phyloP scores from a whole-genome alignment of 805 yeast species.

The Candida multigemmis region DNA sequence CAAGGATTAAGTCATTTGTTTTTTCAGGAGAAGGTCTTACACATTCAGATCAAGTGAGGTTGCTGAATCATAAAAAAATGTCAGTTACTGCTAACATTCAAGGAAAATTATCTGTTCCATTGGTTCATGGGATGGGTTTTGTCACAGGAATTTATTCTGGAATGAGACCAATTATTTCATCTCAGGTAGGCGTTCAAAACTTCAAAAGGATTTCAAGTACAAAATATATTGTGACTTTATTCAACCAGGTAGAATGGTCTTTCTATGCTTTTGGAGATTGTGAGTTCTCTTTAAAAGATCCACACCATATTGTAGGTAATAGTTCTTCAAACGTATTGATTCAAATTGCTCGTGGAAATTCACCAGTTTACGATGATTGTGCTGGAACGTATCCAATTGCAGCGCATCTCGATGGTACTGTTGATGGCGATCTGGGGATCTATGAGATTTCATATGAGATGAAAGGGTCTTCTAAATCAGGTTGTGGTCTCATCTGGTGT shows the following conservation, averaged over 20 bases:
- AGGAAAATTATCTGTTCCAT: conserved; percentile 33
- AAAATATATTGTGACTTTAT: conserved; percentile 46
- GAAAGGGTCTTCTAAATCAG: conserved; percentile 15
- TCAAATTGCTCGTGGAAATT: conserved; percentile 50
- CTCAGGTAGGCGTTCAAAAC: conserved; percentile 56
- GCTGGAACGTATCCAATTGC: conserved; percentile 22
- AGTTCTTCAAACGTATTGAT: conserved; percentile 36
- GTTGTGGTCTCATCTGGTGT: conserved; percentile 35
- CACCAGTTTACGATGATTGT: conserved; percentile 18
- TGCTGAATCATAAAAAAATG: conserved; percentile 19
- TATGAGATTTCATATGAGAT: conserved; percentile 21
- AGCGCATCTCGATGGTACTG: conserved; percentile 9
- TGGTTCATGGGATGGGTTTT: conserved; percentile 73
- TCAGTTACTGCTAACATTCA: conserved; percentile 14
- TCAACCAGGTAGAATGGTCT: conserved; percentile 57
- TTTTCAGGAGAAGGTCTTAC: conserved; percentile 20
- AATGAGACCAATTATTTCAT: conserved; percentile 42
- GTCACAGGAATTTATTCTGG: conserved; percentile 55
- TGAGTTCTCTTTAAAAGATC: conserved; percentile 19
- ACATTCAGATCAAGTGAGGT: conserved; percentile 8
- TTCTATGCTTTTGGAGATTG: conserved; percentile 41
- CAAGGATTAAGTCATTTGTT: conserved; percentile 52
- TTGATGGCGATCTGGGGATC: conserved; percentile 11
- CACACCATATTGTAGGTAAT: conserved; percentile 35
- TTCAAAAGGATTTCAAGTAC: conserved; percentile 29